Percentiles rank a stretch among this genome's conserved stretches.
phyloP scores from a whole-genome alignment of 345 rosid species.

The Bretschneidera sinensis region DNA sequence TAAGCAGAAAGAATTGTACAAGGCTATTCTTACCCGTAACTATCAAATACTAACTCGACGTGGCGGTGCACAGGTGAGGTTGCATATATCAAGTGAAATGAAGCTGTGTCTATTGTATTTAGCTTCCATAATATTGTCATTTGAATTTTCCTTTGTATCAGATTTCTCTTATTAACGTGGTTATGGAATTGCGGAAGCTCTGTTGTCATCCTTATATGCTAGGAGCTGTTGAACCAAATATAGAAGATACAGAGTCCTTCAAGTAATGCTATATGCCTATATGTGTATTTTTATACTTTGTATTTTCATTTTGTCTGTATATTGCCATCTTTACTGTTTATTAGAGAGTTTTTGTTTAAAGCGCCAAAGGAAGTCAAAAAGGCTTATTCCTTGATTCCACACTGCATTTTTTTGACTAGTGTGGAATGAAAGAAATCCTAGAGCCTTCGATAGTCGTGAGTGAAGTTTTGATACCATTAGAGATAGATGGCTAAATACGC shows the following conservation, averaged over 20 bases:
- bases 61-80: slow-evolving; percentile 89
- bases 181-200: slow-evolving; percentile 98
- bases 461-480: too few relatives aligned
- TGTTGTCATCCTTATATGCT: slow-evolving; percentile 98
- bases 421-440: too few relatives aligned
- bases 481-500: too few relatives aligned
- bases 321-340: not conserved
- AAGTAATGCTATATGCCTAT: slow-evolving; percentile 43
- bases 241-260: slow-evolving; percentile 60
- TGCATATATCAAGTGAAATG: not conserved
- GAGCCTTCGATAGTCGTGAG: too few relatives aligned
- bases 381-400: too few relatives aligned
- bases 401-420: too few relatives aligned
- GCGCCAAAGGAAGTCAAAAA: too few relatives aligned
- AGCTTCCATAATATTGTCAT: slow-evolving; percentile 19
- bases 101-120: slow-evolving; percentile 8
- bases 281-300: too few relatives aligned
- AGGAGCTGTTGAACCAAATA: slow-evolving; percentile 88
- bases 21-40: slow-evolving; percentile 93
- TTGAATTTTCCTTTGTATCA: slow-evolving; percentile 30
- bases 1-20: slow-evolving; percentile 96
- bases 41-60: slow-evolving; percentile 85
- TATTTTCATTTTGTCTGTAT: too few relatives aligned
- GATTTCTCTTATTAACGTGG: slow-evolving; percentile 95
- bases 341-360: too few relatives aligned